Conservation (phyloP, 1,284 basidiomycete species). For the Lentinula novae-zelandiae region DNA sequence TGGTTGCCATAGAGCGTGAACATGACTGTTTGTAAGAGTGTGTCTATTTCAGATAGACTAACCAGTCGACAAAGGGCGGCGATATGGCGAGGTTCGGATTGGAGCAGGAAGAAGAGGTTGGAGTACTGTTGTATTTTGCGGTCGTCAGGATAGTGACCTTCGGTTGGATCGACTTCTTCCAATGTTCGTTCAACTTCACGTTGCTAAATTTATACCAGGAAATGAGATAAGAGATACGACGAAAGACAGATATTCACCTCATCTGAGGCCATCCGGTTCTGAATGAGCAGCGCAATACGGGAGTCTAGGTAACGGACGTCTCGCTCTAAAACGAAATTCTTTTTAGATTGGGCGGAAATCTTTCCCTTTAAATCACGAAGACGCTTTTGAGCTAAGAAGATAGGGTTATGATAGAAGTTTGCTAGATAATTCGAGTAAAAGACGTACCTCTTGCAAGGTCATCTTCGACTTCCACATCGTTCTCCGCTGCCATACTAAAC, state of each 20-base stretch:
- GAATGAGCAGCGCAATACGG: constrained; percentile 95
- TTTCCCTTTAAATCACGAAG: constrained; percentile 94
- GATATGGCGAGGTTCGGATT: constrained; percentile 96
- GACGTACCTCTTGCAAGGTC: constrained; percentile 88
- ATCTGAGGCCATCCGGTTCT: constrained; percentile 96
- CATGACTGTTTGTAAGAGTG: constrained; percentile 99
- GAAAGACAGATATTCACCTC: constrained; percentile 55
- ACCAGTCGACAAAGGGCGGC: constrained; percentile 97
- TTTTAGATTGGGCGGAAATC: constrained; percentile 98
- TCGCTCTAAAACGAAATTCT: constrained; percentile 97
- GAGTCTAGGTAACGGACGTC: constrained; percentile 99
- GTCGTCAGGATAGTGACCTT: constrained; percentile 90
- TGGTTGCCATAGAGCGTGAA: constrained; percentile 99
- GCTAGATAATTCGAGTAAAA: not conserved
- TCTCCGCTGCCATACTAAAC: constrained; percentile 97
- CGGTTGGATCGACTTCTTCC: constrained; percentile 90
- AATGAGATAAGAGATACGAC: not conserved
- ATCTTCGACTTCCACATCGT: constrained; percentile 98
- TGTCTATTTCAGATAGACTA: constrained; percentile 95
- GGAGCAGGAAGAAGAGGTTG: constrained; percentile 97
- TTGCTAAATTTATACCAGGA: constrained; percentile 48
- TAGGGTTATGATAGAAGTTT: not conserved
- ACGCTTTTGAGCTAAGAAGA: constrained; percentile 81
- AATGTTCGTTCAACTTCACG: constrained; percentile 91
- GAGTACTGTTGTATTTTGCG: constrained; percentile 93